Conservation (phyloP, 257 asterid species). For the Scutellaria barbata region DNA sequence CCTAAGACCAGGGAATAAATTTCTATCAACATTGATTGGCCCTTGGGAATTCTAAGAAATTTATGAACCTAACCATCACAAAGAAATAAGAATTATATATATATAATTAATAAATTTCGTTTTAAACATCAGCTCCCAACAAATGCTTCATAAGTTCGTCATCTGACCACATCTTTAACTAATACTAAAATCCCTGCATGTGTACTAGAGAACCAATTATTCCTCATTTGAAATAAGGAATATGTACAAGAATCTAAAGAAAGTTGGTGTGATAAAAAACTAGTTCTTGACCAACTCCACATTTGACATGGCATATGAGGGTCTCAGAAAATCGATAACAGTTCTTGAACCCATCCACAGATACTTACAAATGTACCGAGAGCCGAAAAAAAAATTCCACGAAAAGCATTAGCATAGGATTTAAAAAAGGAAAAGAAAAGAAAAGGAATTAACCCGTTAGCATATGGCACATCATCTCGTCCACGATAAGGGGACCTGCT, state of each 20-base stretch:
- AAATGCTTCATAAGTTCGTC: background rate
- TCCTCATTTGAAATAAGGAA: background rate
- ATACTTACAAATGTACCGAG: background rate
- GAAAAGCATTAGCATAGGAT: too few species aligned
- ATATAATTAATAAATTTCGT: too few species aligned
- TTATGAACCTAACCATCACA: too few species aligned
- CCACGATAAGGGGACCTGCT: constrained; percentile 86
- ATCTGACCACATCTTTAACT: background rate
- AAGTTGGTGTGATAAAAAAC: background rate
- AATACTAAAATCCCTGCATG: background rate
- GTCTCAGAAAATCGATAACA: background rate
- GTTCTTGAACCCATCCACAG: constrained; percentile 12
- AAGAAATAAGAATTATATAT: too few species aligned
- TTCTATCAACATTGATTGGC: background rate
- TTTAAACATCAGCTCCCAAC: background rate
- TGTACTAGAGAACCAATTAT: constrained; percentile 8
- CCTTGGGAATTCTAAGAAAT: too few species aligned
- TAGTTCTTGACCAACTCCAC: background rate
- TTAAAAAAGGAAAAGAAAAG: background rate
- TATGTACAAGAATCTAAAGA: background rate
- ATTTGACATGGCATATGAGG: background rate
- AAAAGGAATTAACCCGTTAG: constrained; percentile 64
- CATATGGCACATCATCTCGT: constrained; percentile 71
- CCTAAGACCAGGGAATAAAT: background rate
- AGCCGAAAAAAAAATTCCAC: background rate